Base-by-base conservation (phyloP, 106 monocot species). In the Triglochin maritima region DNA sequence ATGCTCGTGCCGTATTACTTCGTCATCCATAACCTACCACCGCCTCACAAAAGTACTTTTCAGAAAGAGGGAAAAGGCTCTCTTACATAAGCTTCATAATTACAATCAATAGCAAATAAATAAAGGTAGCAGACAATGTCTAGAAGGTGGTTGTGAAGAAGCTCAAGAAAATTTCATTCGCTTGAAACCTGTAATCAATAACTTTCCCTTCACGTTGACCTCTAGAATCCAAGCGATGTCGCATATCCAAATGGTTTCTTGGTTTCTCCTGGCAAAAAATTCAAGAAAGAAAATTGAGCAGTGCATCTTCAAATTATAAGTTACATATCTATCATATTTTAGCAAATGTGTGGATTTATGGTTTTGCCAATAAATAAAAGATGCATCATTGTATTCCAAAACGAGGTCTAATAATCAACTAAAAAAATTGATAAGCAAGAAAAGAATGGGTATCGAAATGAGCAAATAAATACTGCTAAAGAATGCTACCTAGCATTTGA, bases 201-300 rank as follows among this genome's bases (percentile, higher is more conserved):
- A 96, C 78, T 77, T 91, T 96, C 50, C 96, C 96, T 84, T 91
- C 80, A 50, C 88, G 88, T 73, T 91, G 91, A 61, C 96, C 96
- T 85, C 74, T 91, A 50, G 96, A 96, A 66, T 96, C 89, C 66
- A 96, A 81, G 44, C 88, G 85, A 66, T 96, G 85, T 14, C 91
- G 85, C 96, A 91, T 78, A 67, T 96, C 96, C 64, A 96, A 68
- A 75, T 96, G 88, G 73, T 96, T 96, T 73, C 79, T 87, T 65
- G 96, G 96, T 77, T 88, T 96, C 76, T 96, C 91, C 96, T 96
- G 47, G 43, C 12, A 79, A 9, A 63, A 59, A 46, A 74, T 17
- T 9, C 3, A 55, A 9, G 52, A 51, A 50, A 8, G 17, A 58
- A 57, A 46, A 64, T 16, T 3, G 15, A 15, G 9, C 17, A 73